A percentile compares a stretch with the other conserved stretches of the same genome.
Conservation (phyloP, 345 rosid genomes). For the Eucalyptus tenuipes region DNA sequence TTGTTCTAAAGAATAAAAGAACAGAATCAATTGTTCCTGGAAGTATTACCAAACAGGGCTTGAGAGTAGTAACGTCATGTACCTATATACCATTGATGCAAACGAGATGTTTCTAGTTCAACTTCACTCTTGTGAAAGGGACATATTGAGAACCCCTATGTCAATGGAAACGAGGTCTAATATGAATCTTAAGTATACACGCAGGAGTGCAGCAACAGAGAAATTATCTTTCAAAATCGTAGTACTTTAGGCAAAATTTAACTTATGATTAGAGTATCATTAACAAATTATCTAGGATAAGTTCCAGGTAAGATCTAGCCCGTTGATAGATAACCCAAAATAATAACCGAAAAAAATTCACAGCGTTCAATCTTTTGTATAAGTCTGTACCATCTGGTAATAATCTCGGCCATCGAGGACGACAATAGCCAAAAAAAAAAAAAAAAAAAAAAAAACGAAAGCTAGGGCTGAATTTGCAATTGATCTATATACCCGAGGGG, state of each 20-base stretch:
- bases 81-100: background rate
- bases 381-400: background rate
- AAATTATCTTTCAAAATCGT: background rate
- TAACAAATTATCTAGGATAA: background rate
- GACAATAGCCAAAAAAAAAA: background rate
- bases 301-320: background rate
- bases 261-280: background rate
- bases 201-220: background rate
- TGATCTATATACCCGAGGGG: background rate
- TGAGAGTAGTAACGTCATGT: background rate
- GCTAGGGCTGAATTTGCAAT: background rate
- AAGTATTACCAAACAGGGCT: background rate
- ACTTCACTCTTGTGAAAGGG: background rate
- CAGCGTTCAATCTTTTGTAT: background rate
- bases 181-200: background rate
- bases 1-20: rapidly evolving
- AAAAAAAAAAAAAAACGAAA: background rate
- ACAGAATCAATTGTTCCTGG: rapidly evolving
- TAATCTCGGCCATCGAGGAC: background rate
- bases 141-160: background rate
- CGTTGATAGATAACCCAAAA: background rate
- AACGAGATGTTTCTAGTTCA: background rate
- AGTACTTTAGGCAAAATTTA: background rate
- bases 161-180: background rate
- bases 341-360: background rate